Evolutionary conservation across 2,329 filamentous ascomycete genomes (phyloP), one percentile per base, ranked within the genome.

Genomic region (Colletotrichum caudatum): DNA sequence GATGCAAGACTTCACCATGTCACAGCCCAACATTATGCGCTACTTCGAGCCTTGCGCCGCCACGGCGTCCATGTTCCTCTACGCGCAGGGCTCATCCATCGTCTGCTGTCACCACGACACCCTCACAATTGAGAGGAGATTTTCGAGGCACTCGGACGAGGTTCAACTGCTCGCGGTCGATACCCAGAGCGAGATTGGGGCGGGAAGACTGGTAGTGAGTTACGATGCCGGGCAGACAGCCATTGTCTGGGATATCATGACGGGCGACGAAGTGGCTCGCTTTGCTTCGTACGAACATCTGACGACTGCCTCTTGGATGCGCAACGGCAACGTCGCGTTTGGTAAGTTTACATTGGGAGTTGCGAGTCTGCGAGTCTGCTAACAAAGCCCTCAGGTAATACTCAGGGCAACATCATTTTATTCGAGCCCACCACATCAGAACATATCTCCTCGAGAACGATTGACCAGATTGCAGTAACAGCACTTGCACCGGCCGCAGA

Each of bases 211-310:
- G 72, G 94, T 97, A 2, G 94, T 97, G 73, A 98, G 94, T 83
- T 98, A 97, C 78, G 96, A 99, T 85, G 89, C 89, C 23, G 92
- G 94, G 48, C 93, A 95, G 81, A 97, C 94, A 1, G 94, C 95
- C 5, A 97, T 98, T 78, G 94, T 98, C 9, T 99, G 96, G 96
- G 95, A 99, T 82, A 87, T 98, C 72, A 90, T 97, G 83, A 97
- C 94, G 0, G 96, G 96, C 60, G 91, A 94, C 71, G 94, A 98
- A 81, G 88, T 98, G 70, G 91, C 95, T 50, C 89, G 95, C n/a
- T 98, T 98, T 83, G 91, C 92, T 33, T 96, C 95, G 0, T 98
- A 97, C 78, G 94, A 97, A 78, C 90, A 93, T 75, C 88, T 98
- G 74, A 91, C 91, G 29, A 92, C 94, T 39, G 95, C 95, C 48